Conservation (phyloP, 352 stramenopile species). For the Phytophthora foliorum region DNA sequence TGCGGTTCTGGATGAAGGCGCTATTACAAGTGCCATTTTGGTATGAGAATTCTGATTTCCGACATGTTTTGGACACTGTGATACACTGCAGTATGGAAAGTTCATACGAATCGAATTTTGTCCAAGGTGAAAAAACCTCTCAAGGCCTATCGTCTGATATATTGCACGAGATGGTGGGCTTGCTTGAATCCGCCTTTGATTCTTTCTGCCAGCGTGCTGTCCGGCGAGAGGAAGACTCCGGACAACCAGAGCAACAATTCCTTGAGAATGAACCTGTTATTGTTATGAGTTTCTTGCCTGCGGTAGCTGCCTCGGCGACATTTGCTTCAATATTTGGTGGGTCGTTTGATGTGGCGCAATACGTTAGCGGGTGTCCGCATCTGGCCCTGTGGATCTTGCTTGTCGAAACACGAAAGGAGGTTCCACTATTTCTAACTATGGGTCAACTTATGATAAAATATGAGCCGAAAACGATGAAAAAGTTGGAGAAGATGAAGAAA, state of each 20-base stretch:
- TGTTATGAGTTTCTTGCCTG: slow-evolving; percentile 79
- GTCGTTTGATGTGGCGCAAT: slow-evolving; percentile 67
- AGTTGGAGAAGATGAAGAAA: slow-evolving; percentile 83
- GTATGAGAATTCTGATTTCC: slow-evolving; percentile 79
- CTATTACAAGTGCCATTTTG: slow-evolving; percentile 81
- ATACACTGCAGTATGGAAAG: slow-evolving; percentile 71
- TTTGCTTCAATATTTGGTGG: slow-evolving; percentile 79
- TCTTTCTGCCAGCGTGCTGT: slow-evolving; percentile 49
- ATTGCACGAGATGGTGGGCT: slow-evolving; percentile 48
- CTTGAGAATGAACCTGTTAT: slow-evolving; percentile 40
- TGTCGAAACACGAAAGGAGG: slow-evolving; percentile 82
- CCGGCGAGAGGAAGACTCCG: slow-evolving; percentile 37
- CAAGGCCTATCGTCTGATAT: slow-evolving; percentile 15
- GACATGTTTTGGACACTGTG: slow-evolving; percentile 75
- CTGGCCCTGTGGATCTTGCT: slow-evolving; percentile 77
- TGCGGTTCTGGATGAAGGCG: slow-evolving; percentile 70
- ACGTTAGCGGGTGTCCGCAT: slow-evolving; percentile 70
- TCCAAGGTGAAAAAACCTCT: background rate
- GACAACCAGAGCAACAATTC: slow-evolving; percentile 44
- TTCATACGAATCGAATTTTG: slow-evolving; percentile 19
- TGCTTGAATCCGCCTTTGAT: slow-evolving; percentile 50
- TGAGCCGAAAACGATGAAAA: slow-evolving; percentile 82
- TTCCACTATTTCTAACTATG: slow-evolving; percentile 71
- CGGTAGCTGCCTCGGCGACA: slow-evolving; percentile 43
- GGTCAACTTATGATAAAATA: slow-evolving; percentile 79